A percentile compares a stretch with the other conserved stretches of the same genome.
Conservation (phyloP, 2,329 filamentous ascomycete genomes). For the Orbilia brochopaga region DNA sequence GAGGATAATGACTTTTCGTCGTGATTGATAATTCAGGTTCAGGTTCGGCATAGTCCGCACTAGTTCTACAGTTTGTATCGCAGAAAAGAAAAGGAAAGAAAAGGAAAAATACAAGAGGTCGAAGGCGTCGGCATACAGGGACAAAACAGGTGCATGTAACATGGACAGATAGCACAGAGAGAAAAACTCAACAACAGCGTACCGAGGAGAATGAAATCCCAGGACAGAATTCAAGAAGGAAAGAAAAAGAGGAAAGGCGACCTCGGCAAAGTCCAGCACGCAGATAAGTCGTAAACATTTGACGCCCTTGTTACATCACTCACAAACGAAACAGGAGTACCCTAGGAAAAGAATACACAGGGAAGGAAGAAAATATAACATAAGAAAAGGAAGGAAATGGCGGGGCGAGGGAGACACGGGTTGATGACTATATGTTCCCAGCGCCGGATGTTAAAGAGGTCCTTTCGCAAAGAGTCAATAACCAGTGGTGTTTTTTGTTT, state of each 20-base stretch:
- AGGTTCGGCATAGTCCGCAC: neutral
- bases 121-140: no score
- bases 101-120: neutral
- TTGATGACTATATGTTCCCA: slow-evolving; percentile 33
- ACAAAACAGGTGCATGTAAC: slow-evolving; percentile 12
- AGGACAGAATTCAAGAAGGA: neutral
- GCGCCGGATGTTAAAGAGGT: slow-evolving; percentile 36
- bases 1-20: no score
- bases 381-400: neutral
- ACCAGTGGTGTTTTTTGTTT: slow-evolving; percentile 50
- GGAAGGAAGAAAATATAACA: neutral
- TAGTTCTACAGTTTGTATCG: slow-evolving; percentile 43
- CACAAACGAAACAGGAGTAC: no score
- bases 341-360: no score
- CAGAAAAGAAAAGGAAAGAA: neutral
- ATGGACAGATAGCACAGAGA: neutral
- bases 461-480: slow-evolving; percentile 51
- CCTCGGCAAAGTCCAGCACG: no score
- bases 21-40: no score
- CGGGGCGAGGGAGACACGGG: neutral
- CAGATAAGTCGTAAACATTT: no score
- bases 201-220: neutral
- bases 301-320: no score
- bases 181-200: neutral
- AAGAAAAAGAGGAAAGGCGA: no score